Base-by-base conservation (phyloP, 805 yeast genomes). In the Wickerhamiella hasegawae region DNA sequence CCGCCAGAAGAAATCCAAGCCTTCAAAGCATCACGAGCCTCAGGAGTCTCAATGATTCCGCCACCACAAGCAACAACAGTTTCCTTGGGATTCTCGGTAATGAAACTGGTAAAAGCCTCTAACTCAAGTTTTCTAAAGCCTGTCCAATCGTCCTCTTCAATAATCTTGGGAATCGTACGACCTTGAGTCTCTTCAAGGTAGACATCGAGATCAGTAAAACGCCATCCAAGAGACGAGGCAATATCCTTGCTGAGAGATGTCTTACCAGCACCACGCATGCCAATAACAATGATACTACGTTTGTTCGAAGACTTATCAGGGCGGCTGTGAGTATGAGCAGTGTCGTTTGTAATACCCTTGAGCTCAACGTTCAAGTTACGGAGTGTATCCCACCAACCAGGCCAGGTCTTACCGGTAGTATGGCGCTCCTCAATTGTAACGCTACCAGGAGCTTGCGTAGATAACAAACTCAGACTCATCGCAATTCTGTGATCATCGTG, bases 181-280 rank as follows among this genome's bases (percentile, higher is more conserved):
- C 66, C 65, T 23, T 59, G 49, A 34, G 60, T 59, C 32, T 65
- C 59, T 47, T 80, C 94, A 41, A 87, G 69, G 18, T 68, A 65
- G 10, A 64, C 61, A 54, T 90, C 99, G 40, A 87, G 58, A 50
- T 90, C 99, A 26, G 81, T 52, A 36, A 77, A 66, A 30, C 58
- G 54, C 44, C 54, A 41, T 16, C 81, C 85, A 38, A 82, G 59
- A 23, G 69, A 64, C 20, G 68, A 57, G 6, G 94, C 76, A 45
- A 80, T 71, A 76, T 93, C 78, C 42, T 70, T 66, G 28, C 94
- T 76, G 48, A 84, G 66, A 1, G 94, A 77, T 3, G 93, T 71
- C 58, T 90, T 90, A 16, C 98, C 98, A 17, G 95, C 94, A 15
- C 95, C 98, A 54, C 98, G 71, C 98, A 90, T 90, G 29, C 98